Evolutionary conservation across 306 rosid genomes (phyloP).

Genomic region (Vigna mungo): DNA sequence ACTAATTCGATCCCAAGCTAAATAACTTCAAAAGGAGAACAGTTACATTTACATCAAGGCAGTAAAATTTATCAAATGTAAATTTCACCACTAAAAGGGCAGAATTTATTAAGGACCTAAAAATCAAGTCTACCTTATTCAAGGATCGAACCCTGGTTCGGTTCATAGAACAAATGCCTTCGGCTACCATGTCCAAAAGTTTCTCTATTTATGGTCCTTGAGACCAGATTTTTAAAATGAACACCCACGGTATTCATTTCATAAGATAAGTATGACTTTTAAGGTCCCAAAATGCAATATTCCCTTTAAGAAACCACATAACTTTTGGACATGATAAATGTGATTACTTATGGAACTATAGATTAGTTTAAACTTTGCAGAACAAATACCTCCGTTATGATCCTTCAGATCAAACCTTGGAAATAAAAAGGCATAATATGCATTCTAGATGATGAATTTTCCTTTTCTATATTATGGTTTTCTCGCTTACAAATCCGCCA

Average conservation of each 20-base stretch:
- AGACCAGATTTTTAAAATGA: conserved; percentile 36
- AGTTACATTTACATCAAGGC: conserved; percentile 14
- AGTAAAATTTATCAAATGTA: conserved; percentile 2
- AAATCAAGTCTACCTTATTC: conserved; percentile 26
- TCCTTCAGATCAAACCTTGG: conserved; percentile 26
- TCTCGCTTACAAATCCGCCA: conserved; percentile 13
- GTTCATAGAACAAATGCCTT: conserved; percentile 18
- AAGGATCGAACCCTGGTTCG: conserved; percentile 10
- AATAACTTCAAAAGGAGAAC: background rate
- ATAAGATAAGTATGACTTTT: conserved; percentile 12
- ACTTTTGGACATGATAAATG: conserved; percentile 16
- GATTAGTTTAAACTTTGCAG: background rate
- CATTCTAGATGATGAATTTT: conserved; percentile 16
- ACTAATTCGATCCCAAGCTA: too few relatives aligned
- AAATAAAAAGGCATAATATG: conserved; percentile 35
- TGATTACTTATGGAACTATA: background rate
- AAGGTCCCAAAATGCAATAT: conserved; percentile 34
- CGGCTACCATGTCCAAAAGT: conserved; percentile 26
- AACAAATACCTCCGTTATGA: conserved; percentile 25
- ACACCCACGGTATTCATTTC: conserved; percentile 15
- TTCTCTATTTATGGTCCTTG: conserved; percentile 24
- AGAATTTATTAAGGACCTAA: conserved; percentile 31
- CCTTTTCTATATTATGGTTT: conserved; percentile 20
- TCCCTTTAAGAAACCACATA: conserved; percentile 23
- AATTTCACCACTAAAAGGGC: conserved; percentile 24